Evolutionary conservation across 345 rosid genomes (phyloP).

Genomic region (Camelina sativa): DNA sequence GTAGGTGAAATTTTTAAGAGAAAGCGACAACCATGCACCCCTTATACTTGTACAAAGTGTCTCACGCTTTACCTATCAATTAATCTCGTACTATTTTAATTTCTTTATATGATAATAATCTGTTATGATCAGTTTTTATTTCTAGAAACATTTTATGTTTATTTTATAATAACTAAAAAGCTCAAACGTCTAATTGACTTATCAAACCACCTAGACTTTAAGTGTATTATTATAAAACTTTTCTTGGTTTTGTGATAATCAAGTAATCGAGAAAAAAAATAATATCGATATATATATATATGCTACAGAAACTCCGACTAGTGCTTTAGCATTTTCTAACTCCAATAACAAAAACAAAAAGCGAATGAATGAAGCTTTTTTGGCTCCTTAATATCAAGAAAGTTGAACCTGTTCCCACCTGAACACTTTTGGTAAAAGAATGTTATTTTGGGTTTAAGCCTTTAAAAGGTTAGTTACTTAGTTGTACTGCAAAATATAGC

Average conservation of each 20-base stretch:
- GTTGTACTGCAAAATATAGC: too few relatives aligned
- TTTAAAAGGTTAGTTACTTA: not conserved
- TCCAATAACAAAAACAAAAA: not conserved
- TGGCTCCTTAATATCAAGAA: not conserved
- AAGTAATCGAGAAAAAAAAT: not conserved
- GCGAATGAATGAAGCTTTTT: not conserved
- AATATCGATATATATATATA: not conserved
- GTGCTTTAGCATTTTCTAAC: not conserved
- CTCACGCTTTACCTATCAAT: conserved; percentile 18
- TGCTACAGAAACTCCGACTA: not conserved
- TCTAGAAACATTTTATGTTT: not conserved
- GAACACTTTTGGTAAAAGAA: not conserved
- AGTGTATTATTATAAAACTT: not conserved
- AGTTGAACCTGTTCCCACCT: conserved; percentile 12
- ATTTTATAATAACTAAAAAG: not conserved
- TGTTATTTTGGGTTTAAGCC: not conserved
- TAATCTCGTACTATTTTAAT: not conserved
- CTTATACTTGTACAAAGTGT: conserved; percentile 30
- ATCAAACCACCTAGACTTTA: not conserved
- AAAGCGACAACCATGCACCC: not conserved
- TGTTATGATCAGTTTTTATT: not conserved
- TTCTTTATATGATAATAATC: not conserved
- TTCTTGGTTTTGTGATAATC: not conserved
- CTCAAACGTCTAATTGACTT: not conserved
- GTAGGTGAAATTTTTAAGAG: conserved; percentile 30